Evolutionary conservation across 2,329 filamentous ascomycete species (phyloP).

Genomic region (Ophiostoma piceae): DNA sequence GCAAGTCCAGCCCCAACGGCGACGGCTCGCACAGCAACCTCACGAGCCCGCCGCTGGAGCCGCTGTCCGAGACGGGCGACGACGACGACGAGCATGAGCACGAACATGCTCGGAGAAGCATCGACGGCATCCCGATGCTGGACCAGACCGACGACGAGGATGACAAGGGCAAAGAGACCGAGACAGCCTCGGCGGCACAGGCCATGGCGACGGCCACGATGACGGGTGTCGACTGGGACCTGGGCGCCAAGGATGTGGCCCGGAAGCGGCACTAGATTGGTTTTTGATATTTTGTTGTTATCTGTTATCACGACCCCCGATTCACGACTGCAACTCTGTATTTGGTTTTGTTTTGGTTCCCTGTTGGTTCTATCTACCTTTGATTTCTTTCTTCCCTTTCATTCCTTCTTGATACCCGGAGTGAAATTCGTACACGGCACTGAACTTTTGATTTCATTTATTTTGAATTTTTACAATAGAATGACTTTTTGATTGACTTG

Average conservation of each 20-base stretch:
- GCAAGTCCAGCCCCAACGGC: neutral
- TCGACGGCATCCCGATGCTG: constrained; percentile 56
- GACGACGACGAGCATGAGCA: constrained; percentile 27
- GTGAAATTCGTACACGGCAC: neutral
- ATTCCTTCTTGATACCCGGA: constrained; percentile 5
- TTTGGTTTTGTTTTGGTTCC: neutral
- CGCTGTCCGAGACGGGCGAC: constrained; percentile 24
- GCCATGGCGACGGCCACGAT: constrained; percentile 23
- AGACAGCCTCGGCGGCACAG: too few relatives aligned
- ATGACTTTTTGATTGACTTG: too few relatives aligned
- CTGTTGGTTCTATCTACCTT: neutral
- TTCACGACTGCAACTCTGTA: neutral
- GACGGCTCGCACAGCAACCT: constrained; percentile 19
- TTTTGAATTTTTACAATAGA: too few relatives aligned
- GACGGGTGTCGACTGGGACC: constrained; percentile 30
- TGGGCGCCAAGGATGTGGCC: constrained; percentile 44
- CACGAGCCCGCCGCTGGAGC: constrained; percentile 26
- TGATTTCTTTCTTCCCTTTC: neutral
- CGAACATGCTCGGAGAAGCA: constrained; percentile 31
- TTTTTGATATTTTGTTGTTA: neutral
- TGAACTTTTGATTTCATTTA: neutral
- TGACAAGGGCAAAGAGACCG: neutral
- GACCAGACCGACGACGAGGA: constrained; percentile 35
- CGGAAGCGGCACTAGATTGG: constrained; percentile 38
- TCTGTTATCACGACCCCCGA: neutral